Evolutionary conservation across 139 green algal species (phyloP).

Genomic region (Chlamydomonas urium): DNA sequence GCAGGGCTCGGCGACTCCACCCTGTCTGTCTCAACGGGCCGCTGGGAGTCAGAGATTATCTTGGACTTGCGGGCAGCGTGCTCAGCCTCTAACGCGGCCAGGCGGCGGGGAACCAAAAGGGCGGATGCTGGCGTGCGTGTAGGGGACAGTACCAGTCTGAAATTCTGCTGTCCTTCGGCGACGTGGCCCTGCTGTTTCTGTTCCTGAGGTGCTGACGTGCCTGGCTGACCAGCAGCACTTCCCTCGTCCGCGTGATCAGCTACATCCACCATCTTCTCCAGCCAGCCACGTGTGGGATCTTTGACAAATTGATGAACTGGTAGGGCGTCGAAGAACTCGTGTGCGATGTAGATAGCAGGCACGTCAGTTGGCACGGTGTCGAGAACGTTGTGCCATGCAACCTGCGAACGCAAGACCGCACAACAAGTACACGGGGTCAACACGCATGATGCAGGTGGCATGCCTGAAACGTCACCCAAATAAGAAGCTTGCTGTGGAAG

Average conservation of each 20-base stretch:
- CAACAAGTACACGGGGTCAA: too few relatives aligned
- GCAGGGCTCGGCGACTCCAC: too few relatives aligned
- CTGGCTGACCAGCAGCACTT: too few relatives aligned
- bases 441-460: too few relatives aligned
- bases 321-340: conserved; percentile 97
- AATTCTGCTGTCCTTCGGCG: not conserved
- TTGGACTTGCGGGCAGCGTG: too few relatives aligned
- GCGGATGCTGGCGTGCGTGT: conserved; percentile 46
- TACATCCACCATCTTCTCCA: conserved; percentile 81
- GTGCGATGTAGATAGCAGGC: conserved; percentile 80
- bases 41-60: too few relatives aligned
- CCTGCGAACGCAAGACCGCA: too few relatives aligned
- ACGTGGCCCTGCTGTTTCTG: not conserved
- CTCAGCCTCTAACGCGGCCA: conserved; percentile 42
- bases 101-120: conserved; percentile 65
- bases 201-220: too few relatives aligned
- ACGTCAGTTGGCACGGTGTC: conserved; percentile 53
- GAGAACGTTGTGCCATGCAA: conserved; percentile 67
- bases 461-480: too few relatives aligned
- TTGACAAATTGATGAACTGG: conserved; percentile 93
- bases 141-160: conserved; percentile 81
- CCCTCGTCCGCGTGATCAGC: not conserved
- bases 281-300: conserved; percentile 50
- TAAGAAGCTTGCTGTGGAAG: too few relatives aligned
- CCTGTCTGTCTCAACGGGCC: too few relatives aligned